phyloP scores from a whole-genome alignment of 805 yeast genomes.

The Myxozyma geophila region DNA sequence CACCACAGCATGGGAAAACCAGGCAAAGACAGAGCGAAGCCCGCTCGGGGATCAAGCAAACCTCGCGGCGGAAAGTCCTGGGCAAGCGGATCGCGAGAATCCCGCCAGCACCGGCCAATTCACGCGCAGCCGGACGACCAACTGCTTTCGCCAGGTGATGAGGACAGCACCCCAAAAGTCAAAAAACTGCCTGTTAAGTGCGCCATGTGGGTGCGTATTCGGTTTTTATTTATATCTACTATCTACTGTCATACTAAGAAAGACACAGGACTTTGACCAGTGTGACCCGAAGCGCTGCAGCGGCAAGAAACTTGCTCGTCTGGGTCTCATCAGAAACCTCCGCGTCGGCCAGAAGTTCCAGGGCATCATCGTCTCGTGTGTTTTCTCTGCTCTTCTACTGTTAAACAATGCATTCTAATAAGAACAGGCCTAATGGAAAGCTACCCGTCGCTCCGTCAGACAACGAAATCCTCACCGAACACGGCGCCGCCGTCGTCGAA shows the following conservation, averaged over 20 bases:
- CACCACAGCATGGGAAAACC: constrained; percentile 12
- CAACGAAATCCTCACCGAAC: constrained; percentile 68
- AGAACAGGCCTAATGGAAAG: constrained; percentile 73
- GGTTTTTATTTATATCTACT: not conserved
- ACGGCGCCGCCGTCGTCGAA: constrained; percentile 97
- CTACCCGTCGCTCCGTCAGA: constrained; percentile 90
- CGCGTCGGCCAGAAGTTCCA: constrained; percentile 92
- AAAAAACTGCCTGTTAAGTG: constrained; percentile 56
- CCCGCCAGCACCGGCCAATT: not conserved
- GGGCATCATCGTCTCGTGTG: constrained; percentile 77
- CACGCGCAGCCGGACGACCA: not conserved
- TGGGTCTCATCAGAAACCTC: constrained; percentile 78
- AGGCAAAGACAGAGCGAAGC: constrained; percentile 1
- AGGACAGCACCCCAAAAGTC: not conserved
- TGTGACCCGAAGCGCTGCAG: constrained; percentile 98
- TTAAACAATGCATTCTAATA: not conserved
- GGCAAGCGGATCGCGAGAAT: constrained; percentile 5
- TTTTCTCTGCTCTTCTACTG: not conserved
- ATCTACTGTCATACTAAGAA: not conserved
- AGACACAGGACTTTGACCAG: constrained; percentile 82
- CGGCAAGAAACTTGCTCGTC: constrained; percentile 88
- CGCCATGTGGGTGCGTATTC: constrained; percentile 74
- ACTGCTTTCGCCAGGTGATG: constrained; percentile 7
- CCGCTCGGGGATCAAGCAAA: not conserved
- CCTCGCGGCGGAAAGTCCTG: constrained; percentile 18